Percentiles rank a stretch among this genome's conserved stretches.
phyloP scores from a whole-genome alignment of 2,329 filamentous ascomycete genomes.

The Sarocladium oryzae region DNA sequence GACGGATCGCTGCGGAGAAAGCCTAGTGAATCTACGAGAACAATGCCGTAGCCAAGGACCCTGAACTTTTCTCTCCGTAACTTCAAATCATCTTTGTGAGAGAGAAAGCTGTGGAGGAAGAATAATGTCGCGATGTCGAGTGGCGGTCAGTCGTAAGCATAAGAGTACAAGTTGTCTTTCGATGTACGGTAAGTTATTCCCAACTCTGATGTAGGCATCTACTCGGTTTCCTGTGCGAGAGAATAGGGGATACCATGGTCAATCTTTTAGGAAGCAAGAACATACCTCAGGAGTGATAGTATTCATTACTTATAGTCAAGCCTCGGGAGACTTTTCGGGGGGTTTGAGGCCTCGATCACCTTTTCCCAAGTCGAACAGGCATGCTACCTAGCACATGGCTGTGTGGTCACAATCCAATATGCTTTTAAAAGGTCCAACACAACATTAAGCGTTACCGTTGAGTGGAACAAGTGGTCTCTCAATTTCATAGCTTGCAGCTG shows the following conservation, averaged over 20 bases:
- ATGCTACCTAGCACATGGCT: too few relatives aligned
- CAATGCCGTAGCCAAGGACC: constrained; percentile 31
- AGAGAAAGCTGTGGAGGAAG: constrained; percentile 43
- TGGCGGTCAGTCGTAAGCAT: constrained; percentile 19
- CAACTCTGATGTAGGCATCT: neutral
- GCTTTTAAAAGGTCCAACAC: too few relatives aligned
- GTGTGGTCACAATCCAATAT: too few relatives aligned
- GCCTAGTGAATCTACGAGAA: constrained; percentile 35
- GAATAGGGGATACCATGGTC: neutral
- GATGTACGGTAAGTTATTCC: neutral
- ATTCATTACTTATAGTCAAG: neutral
- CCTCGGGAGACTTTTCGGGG: neutral
- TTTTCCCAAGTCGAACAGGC: too few relatives aligned
- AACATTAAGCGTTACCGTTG: too few relatives aligned
- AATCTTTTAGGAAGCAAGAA: neutral
- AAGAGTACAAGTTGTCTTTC: constrained; percentile 22
- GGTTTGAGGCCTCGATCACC: too few relatives aligned
- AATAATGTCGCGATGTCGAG: constrained; percentile 30
- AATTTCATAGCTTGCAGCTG: too few relatives aligned
- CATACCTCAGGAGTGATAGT: neutral
- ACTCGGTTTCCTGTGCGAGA: neutral
- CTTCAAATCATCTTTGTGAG: constrained; percentile 36
- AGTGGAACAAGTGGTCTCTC: too few relatives aligned
- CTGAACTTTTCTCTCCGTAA: constrained; percentile 29
- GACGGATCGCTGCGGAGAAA: constrained; percentile 29